Conservation (phyloP, 805 yeast genomes). For the Debaryomyces prosopidis region DNA sequence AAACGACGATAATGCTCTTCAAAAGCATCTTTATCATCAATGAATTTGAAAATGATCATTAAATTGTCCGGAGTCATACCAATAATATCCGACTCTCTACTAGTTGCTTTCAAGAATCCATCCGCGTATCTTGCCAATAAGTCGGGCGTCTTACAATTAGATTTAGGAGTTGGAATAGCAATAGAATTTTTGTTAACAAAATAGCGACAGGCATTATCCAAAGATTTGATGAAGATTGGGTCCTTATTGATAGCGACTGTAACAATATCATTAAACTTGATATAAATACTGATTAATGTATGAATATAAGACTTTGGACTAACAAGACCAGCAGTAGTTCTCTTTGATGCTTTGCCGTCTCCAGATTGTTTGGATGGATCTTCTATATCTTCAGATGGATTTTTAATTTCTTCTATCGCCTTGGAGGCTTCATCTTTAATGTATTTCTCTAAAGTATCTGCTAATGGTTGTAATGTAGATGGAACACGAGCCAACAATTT, state of each 20-base stretch:
- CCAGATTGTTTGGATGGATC: constrained; percentile 10
- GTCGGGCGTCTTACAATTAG: constrained; percentile 84
- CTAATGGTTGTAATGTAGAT: constrained; percentile 73
- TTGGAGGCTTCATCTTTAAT: constrained; percentile 53
- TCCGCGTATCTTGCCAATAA: constrained; percentile 88
- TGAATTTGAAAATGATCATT: constrained; percentile 81
- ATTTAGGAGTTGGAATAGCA: constrained; percentile 64
- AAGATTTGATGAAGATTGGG: constrained; percentile 77
- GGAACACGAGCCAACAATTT: constrained; percentile 75
- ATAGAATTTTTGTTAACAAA: constrained; percentile 82
- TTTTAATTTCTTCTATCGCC: constrained; percentile 55
- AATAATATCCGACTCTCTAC: constrained; percentile 64
- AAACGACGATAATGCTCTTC: constrained; percentile 89
- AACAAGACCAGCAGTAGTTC: constrained; percentile 29
- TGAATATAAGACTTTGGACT: constrained; percentile 82
- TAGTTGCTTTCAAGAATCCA: constrained; percentile 72
- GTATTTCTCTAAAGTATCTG: constrained; percentile 68
- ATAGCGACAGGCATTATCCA: constrained; percentile 84
- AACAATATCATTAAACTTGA: constrained; percentile 66
- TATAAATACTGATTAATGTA: constrained; percentile 69
- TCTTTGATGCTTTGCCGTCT: constrained; percentile 17
- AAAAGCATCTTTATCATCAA: constrained; percentile 93
- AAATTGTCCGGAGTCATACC: constrained; percentile 83
- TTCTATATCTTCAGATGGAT: constrained; percentile 27
- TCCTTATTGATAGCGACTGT: constrained; percentile 67